Conservation (phyloP, 768 basidiomycete species). For the Amyloporia xantha region DNA sequence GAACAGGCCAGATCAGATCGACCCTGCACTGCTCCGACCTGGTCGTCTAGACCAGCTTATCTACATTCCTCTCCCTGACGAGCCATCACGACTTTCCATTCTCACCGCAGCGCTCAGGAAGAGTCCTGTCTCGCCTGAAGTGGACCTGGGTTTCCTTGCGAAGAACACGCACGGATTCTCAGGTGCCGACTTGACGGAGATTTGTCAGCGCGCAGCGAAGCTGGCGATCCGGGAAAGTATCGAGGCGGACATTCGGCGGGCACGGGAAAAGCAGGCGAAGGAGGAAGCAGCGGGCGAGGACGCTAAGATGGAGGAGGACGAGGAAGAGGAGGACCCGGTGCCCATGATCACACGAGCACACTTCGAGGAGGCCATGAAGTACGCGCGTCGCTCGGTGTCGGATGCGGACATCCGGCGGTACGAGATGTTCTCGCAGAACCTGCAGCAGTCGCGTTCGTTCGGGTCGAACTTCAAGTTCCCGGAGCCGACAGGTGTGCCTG, state of each 20-base stretch:
- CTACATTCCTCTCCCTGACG: slow-evolving; percentile 98
- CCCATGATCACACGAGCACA: slow-evolving; percentile 85
- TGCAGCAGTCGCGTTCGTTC: slow-evolving; percentile 88
- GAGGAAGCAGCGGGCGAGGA: slow-evolving; percentile 71
- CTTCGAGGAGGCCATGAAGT: slow-evolving; percentile 99
- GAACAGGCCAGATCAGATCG: slow-evolving; percentile 95
- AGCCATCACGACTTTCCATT: slow-evolving; percentile 84
- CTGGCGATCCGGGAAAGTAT: slow-evolving; percentile 94
- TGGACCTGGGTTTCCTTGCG: slow-evolving; percentile 81
- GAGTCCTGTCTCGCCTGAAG: slow-evolving; percentile 76
- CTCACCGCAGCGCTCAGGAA: slow-evolving; percentile 89
- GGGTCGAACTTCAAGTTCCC: slow-evolving; percentile 99
- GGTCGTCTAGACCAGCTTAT: slow-evolving; percentile 99
- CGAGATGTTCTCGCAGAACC: slow-evolving; percentile 96
- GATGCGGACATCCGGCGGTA: slow-evolving; percentile 96
- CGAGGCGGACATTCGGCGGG: slow-evolving; percentile 77
- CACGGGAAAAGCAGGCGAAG: slow-evolving; percentile 74
- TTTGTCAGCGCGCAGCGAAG: slow-evolving; percentile 97
- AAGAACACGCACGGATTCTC: slow-evolving; percentile 97
- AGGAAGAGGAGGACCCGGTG: slow-evolving; percentile 81
- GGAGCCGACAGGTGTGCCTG: slow-evolving; percentile 40
- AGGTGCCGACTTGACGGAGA: slow-evolving; percentile 99
- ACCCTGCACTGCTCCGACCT: slow-evolving; percentile 87
- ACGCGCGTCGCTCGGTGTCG: slow-evolving; percentile 92
- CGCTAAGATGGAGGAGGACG: slow-evolving; percentile 65